phyloP scores from a whole-genome alignment of 2,329 filamentous ascomycete species.

The Fusarium nematophilum region DNA sequence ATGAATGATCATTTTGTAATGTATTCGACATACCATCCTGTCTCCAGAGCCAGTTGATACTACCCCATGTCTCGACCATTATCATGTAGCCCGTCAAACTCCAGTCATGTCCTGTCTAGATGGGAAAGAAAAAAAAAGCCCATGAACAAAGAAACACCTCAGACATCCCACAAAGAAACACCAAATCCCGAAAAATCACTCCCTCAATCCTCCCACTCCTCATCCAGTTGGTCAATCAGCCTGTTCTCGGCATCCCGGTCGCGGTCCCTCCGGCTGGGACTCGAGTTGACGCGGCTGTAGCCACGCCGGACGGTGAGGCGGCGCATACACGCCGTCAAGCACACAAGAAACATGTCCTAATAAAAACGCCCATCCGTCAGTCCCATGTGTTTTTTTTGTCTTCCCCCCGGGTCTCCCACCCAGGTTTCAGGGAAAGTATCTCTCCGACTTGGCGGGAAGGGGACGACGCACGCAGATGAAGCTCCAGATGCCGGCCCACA shows the following conservation, averaged over 20 bases:
- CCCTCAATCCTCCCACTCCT: slow-evolving; percentile 88
- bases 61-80: slow-evolving; percentile 22
- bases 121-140: slow-evolving; percentile 24
- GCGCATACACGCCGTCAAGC: slow-evolving; percentile 75
- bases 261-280: slow-evolving; percentile 60
- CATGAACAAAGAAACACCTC: slow-evolving; percentile 10
- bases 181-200: slow-evolving; percentile 4
- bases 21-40: slow-evolving; percentile 16
- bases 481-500: slow-evolving; percentile 89
- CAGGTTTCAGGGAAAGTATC: slow-evolving; percentile 44
- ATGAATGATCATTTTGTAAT: slow-evolving; percentile 26
- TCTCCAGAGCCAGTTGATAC: slow-evolving; percentile 20
- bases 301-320: slow-evolving; percentile 73
- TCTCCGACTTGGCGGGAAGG: slow-evolving; percentile 44
- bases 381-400: slow-evolving; percentile 16
- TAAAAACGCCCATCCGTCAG: slow-evolving; percentile 39
- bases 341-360: slow-evolving; percentile 74
- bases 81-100: slow-evolving; percentile 38
- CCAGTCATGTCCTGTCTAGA: slow-evolving; percentile 34
- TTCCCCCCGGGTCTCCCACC: no score
- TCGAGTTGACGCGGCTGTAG: slow-evolving; percentile 72
- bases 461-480: slow-evolving; percentile 75
- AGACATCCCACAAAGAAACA: slow-evolving; percentile 10
- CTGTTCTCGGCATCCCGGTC: slow-evolving; percentile 87
- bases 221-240: slow-evolving; percentile 94